phyloP scores from a whole-genome alignment of 306 rosid genomes.

The Ormosia emarginata region DNA sequence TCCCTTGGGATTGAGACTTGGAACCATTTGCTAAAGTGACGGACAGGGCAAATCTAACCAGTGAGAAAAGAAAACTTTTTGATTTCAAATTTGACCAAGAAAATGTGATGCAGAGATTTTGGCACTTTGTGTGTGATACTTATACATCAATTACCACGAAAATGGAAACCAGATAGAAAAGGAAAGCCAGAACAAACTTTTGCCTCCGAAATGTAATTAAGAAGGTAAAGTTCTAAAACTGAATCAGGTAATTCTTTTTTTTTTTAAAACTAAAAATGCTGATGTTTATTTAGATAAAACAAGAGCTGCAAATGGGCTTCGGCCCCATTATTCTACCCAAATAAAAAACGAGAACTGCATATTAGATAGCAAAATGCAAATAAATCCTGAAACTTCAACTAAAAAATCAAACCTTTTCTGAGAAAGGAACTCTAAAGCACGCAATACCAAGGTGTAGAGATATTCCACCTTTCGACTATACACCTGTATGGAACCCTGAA shows the following conservation, averaged over 20 bases:
- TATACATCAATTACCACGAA: background rate
- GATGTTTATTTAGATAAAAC: background rate
- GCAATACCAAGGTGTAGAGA: slow-evolving; percentile 78
- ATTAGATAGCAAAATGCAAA: background rate
- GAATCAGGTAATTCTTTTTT: background rate
- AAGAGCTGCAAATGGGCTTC: background rate
- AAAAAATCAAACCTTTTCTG: slow-evolving; percentile 69
- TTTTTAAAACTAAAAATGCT: background rate
- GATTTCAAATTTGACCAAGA: background rate
- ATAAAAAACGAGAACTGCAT: background rate
- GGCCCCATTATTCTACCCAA: background rate
- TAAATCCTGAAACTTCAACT: background rate
- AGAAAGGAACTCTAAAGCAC: slow-evolving; percentile 90
- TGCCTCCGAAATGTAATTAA: background rate
- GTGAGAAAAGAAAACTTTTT: background rate
- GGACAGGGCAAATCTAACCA: too few species aligned
- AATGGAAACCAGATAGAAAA: background rate
- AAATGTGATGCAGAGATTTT: background rate
- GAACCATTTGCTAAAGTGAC: too few species aligned
- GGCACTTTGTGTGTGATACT: background rate
- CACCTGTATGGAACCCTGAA: slow-evolving; percentile 96
- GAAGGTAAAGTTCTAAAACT: background rate
- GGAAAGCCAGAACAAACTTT: background rate
- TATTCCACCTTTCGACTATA: slow-evolving; percentile 94
- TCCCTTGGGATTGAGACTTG: too few species aligned